A percentile compares a stretch with the other conserved stretches of the same genome.
phyloP scores from a whole-genome alignment of 371 early-diverging fungal genomes.

The Massospora cicadina region DNA sequence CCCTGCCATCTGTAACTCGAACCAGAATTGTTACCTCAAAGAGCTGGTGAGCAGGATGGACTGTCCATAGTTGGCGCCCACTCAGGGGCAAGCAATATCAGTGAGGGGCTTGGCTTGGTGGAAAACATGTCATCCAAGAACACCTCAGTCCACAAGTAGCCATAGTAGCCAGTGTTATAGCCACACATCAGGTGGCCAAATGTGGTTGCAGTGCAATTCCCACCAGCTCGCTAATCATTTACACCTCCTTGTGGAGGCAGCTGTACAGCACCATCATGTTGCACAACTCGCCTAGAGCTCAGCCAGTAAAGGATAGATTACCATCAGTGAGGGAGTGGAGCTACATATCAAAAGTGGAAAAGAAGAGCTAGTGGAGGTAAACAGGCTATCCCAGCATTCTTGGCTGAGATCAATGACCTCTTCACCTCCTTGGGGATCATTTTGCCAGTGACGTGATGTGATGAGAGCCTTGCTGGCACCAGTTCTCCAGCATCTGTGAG shows the following conservation, averaged over 20 bases:
- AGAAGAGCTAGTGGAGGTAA: constrained; percentile 59
- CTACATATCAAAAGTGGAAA: constrained; percentile 53
- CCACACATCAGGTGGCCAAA: constrained; percentile 71
- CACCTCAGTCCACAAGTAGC: constrained; percentile 65
- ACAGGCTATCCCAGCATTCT: constrained; percentile 53
- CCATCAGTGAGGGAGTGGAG: constrained; percentile 32
- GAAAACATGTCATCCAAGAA: constrained; percentile 73
- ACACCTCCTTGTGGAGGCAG: constrained; percentile 38
- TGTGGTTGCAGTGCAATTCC: constrained; percentile 18
- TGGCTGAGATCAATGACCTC: constrained; percentile 21
- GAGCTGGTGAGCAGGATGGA: constrained; percentile 49
- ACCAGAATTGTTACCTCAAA: background rate
- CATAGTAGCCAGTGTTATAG: constrained; percentile 58
- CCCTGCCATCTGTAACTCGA: constrained; percentile 16
- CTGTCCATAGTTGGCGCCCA: constrained; percentile 39
- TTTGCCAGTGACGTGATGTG: constrained; percentile 50
- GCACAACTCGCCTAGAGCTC: constrained; percentile 21
- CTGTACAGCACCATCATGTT: constrained; percentile 37
- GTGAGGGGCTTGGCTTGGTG: constrained; percentile 18
- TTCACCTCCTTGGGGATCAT: constrained; percentile 55
- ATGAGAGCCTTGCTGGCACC: constrained; percentile 67
- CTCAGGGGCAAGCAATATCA: constrained; percentile 12
- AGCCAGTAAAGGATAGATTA: background rate
- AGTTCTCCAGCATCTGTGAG: constrained; percentile 68
- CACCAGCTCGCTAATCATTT: constrained; percentile 23